These are phyloP conservation scores for Protoeuglena noctilucae DNA, from an alignment of 139 green algal genomes.

Conservation along the genomic window DNA sequence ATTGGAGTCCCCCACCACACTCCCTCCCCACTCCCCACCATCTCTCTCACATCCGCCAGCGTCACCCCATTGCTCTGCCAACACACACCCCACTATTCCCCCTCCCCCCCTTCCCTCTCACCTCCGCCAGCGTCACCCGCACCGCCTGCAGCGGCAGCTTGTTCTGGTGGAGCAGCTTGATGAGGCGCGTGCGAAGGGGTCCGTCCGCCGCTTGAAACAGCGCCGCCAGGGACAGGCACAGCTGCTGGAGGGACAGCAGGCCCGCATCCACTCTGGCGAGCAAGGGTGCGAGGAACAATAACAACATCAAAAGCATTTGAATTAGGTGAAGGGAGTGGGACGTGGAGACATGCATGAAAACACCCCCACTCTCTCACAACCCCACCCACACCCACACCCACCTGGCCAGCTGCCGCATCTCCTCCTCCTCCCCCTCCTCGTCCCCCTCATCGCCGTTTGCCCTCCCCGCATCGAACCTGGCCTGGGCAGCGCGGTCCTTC, in stretches of 20 bases:
- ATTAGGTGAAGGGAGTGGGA: no score
- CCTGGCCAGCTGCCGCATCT: slow-evolving; percentile 29
- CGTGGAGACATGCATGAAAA: no score
- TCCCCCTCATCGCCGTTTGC: no score
- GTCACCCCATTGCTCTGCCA: no score
- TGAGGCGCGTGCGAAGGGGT: slow-evolving; percentile 43
- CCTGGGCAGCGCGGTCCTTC: slow-evolving; percentile 11
- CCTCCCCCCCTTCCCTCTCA: slow-evolving; percentile 15
- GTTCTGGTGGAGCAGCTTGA: slow-evolving; percentile 60
- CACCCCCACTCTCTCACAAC: no score
- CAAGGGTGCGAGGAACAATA: no score
- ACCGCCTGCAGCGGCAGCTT: neutral
- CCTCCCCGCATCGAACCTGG: slow-evolving; percentile 10
- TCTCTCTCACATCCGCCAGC: no score
- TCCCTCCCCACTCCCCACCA: no score
- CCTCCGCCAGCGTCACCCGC: slow-evolving; percentile 28
- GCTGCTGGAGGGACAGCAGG: slow-evolving; percentile 65
- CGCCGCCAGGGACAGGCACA: slow-evolving; percentile 36
- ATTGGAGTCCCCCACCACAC: no score
- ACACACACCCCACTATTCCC: no score
- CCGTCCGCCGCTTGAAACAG: slow-evolving; percentile 53
- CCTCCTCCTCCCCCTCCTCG: slow-evolving; percentile 32
- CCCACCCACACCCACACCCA: no score
- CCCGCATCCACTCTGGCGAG: slow-evolving; percentile 53
- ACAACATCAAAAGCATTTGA: no score